Conservation (phyloP, 1,284 basidiomycete species). For the Caloboletus firmus region DNA sequence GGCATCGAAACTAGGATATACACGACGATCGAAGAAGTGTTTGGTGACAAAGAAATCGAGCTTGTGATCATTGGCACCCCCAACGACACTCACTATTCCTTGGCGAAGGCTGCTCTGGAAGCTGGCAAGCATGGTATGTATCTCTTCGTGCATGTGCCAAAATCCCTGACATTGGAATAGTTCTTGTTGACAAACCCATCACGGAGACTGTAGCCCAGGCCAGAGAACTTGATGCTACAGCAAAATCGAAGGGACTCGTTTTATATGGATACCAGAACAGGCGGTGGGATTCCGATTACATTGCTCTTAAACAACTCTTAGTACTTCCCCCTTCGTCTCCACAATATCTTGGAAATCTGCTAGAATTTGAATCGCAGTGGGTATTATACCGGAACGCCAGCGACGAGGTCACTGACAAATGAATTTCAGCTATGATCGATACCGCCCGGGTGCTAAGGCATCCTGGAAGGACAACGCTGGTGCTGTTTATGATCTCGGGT, state of each 20-base stretch:
- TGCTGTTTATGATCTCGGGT: conserved; percentile 62
- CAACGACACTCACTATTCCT: conserved; percentile 76
- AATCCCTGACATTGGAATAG: conserved; percentile 36
- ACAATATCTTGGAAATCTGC: conserved; percentile 58
- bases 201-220: conserved; percentile 68
- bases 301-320: conserved; percentile 70
- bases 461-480: conserved; percentile 72
- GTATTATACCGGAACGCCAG: conserved; percentile 19
- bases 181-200: conserved; percentile 84
- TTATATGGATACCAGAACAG: conserved; percentile 82
- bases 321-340: conserved; percentile 51
- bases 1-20: conserved; percentile 59
- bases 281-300: conserved; percentile 81
- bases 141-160: background rate
- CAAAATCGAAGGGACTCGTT: conserved; percentile 63
- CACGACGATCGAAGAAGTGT: conserved; percentile 53
- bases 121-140: conserved; percentile 75
- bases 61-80: conserved; percentile 76
- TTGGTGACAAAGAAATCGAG: conserved; percentile 61
- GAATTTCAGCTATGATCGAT: conserved; percentile 69
- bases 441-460: conserved; percentile 63
- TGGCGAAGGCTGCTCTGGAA: conserved; percentile 62
- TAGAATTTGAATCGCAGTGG: conserved; percentile 78
- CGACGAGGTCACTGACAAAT: background rate
- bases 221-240: conserved; percentile 64